phyloP scores from a whole-genome alignment of 2,329 filamentous ascomycete species.

The Hypoxylon sp. region DNA sequence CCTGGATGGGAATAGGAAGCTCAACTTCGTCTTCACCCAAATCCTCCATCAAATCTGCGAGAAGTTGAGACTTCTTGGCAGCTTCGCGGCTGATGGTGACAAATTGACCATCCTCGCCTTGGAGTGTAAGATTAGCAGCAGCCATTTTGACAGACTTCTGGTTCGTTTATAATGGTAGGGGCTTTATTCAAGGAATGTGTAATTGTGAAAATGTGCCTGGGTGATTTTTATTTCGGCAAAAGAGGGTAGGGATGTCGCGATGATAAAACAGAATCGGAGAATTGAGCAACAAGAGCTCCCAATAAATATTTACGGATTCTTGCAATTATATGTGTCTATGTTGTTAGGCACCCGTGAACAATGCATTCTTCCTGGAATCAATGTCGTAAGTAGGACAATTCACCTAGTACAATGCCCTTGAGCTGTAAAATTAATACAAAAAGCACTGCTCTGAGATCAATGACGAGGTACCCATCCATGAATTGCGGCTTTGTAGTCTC shows the following conservation, averaged over 20 bases:
- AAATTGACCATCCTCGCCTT: background rate
- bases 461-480: background rate
- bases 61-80: constrained; percentile 88
- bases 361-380: background rate
- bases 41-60: constrained; percentile 98
- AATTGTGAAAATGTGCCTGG: background rate
- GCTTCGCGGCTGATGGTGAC: constrained; percentile 60
- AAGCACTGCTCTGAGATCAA: background rate
- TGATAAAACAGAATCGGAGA: background rate
- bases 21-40: constrained; percentile 74
- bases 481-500: background rate
- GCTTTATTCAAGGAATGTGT: background rate
- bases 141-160: constrained; percentile 18
- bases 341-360: background rate
- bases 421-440: background rate
- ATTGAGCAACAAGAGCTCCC: background rate
- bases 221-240: background rate
- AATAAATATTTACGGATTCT: background rate
- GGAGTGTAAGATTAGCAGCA: constrained; percentile 9
- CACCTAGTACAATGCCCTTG: background rate
- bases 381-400: background rate
- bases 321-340: background rate
- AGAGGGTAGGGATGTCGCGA: background rate
- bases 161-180: background rate
- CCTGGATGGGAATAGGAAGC: constrained; percentile 88